A percentile compares a stretch with the other conserved stretches of the same genome.
Conservation (phyloP, 176 grass and related monocot species). For the Oryza australiensis region DNA sequence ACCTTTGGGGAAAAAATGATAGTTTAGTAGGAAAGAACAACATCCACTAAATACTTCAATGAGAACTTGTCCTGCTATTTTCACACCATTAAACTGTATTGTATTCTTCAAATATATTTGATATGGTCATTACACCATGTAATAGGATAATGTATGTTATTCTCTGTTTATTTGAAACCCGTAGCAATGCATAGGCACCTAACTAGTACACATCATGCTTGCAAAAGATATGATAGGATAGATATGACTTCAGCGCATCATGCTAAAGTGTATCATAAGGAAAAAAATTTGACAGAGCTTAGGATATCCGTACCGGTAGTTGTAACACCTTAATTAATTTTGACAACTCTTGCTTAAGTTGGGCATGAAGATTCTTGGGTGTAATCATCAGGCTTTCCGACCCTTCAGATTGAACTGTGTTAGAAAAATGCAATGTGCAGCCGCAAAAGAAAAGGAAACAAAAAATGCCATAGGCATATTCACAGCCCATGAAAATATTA, state of each 20-base stretch:
- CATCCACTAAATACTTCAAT: too few relatives aligned
- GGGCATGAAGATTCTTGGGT: conserved; percentile 58
- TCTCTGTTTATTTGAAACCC: background rate
- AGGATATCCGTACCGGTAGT: conserved; percentile 59
- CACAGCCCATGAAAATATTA: conserved; percentile 21
- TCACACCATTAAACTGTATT: background rate
- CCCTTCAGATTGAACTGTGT: conserved; percentile 42
- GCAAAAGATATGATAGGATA: background rate
- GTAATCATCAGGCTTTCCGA: conserved; percentile 42
- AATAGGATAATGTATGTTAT: background rate
- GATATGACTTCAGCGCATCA: background rate
- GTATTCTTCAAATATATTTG: background rate
- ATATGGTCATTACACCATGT: background rate
- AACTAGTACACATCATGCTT: background rate
- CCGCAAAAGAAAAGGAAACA: background rate
- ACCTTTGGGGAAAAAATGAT: background rate
- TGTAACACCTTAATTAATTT: conserved; percentile 54
- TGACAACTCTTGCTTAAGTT: conserved; percentile 65
- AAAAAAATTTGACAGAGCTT: background rate
- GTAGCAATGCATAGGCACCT: background rate
- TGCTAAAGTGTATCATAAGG: conserved; percentile 1
- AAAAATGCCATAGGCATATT: conserved; percentile 25
- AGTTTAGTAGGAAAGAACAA: background rate
- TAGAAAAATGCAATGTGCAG: conserved; percentile 29
- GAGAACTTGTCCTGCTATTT: background rate